Evolutionary conservation across 2,329 filamentous ascomycete species (phyloP), one percentile per base, ranked within the genome.

Genomic region (Periconia digitata): DNA sequence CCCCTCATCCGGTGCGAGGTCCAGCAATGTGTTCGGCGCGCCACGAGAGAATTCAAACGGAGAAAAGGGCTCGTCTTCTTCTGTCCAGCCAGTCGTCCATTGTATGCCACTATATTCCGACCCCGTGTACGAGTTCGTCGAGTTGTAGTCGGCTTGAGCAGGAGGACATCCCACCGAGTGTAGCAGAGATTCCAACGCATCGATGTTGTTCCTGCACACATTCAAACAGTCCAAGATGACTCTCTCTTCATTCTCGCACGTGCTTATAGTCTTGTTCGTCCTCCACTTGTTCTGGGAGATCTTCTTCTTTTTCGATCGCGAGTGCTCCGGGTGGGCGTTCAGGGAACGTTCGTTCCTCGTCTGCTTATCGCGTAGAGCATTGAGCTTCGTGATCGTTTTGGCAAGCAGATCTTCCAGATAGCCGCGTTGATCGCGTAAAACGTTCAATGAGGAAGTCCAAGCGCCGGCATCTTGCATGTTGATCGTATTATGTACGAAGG

Each of bases 201-300:
- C 55, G 21, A 71, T 68, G 43, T 68, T 69, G 43, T 54, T 55
- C 32, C 59, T 55, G 40, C 68, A 71, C 6, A 62, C 61, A 36
- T 62, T 59, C 20, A 71, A 44, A 23, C 64, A 70, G 36, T 61
- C 61, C 43, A 70, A 50, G 10, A 66, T 62, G 17, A 52, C 62
- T 21, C 43, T 50, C 44, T 71, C 64, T 35, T 69, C 64, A 36
- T 60, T 60, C 41, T 69, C 61, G 36, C 60, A 59, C 15, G 63
- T 57, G 35, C 58, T 56, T 24, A 70, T 70, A n/a, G 68, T 67
- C 38, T 53, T 65, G 41, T 56, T 49, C 8, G 68, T 58, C 20
- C 61, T 47, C 41, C 58, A 64, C 46, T 56, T 60, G 27, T 45
- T 58, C 21, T 71, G 65, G 32, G 56, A 49, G 1, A 64, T 57